These are phyloP conservation scores for Diplocarpon mali DNA, from an alignment of 2,329 filamentous ascomycete genomes.

Conservation along the genomic window DNA sequence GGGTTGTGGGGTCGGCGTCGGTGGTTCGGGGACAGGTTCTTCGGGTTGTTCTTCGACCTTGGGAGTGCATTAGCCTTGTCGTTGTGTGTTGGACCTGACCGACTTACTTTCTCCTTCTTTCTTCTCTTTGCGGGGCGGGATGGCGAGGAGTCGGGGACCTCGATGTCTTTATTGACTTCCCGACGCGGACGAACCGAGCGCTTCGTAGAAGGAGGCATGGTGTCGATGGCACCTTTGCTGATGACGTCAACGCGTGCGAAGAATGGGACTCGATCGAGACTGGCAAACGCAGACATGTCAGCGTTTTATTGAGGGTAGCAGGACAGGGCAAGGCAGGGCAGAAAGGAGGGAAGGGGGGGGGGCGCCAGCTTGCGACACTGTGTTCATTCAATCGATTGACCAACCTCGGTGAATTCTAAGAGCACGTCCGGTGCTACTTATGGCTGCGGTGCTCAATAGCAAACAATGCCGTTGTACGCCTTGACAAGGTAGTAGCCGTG, in stretches of 20 bases:
- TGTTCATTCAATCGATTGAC: slow-evolving; percentile 9
- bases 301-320: slow-evolving; percentile 4
- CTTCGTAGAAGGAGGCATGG: slow-evolving; percentile 32
- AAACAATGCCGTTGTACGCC: slow-evolving; percentile 8
- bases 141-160: slow-evolving; percentile 38
- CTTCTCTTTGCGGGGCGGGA: slow-evolving; percentile 52
- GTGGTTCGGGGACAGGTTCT: slow-evolving; percentile 19
- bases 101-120: slow-evolving; percentile 50
- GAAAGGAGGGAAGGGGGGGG: slow-evolving; percentile 5
- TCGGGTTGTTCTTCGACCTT: slow-evolving; percentile 22
- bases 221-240: slow-evolving; percentile 8
- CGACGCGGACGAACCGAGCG: slow-evolving; percentile 29
- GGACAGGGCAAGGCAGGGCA: too few relatives aligned
- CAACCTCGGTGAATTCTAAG: slow-evolving; percentile 2
- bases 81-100: neutral
- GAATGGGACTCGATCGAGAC: neutral
- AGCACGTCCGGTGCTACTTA: neutral
- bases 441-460: slow-evolving; percentile 3
- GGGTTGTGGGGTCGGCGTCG: slow-evolving; percentile 8
- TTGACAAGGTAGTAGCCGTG: slow-evolving; percentile 4
- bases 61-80: slow-evolving; percentile 1
- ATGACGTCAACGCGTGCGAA: neutral
- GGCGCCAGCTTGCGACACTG: slow-evolving; percentile 13
- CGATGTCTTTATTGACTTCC: slow-evolving; percentile 24
- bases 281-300: slow-evolving; percentile 1